Evolutionary conservation across 805 yeast species (phyloP), one percentile per base, ranked within the genome.

Genomic region (Osmozyma mogii): DNA sequence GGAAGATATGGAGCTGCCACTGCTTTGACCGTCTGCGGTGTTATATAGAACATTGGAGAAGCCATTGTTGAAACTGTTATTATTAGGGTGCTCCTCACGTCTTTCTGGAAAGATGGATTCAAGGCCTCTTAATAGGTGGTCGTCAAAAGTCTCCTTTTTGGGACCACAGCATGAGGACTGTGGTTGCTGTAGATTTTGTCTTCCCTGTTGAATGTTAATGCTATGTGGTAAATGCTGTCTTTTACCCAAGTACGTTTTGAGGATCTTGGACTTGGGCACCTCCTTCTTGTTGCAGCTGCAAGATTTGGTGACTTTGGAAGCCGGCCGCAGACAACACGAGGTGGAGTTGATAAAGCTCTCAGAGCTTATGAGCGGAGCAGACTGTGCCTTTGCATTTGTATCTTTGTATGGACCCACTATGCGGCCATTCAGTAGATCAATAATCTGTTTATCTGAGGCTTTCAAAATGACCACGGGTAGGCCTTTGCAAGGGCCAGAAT

Each of bases 391-490:
- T 2, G 34, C 15, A 15, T 27, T 34, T 7, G 27, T 27, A 24
- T 45, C 58, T n/a, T 42, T 31, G 44, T 61, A 62, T 1, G 60
- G 61, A 5, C 68, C 69, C 13, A 62, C 43, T 11, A 64, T 54
- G 37, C 52, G 54, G 12, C 65, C 65, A 22, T 48, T 52, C 9
- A 36, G 45, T 26, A 61, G 37, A 32, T 63, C 68, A 9, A 62
- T 50, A 15, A 64, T 58, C 25, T 64, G 65, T 33, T 62, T 61
- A 15, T 52, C 51, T 1, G 67, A 58, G 2, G 61, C 44, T 34
- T 56, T 57, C 22, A 56, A 37, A n/a, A 62, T 56, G 4, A 54
- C 41, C 11, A 57, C 55, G 0, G 63, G 58, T 15, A 40, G 35
- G 17, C 28, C 34, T 15, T 38, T 39, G 36, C 44, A 44, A 10